A percentile compares a stretch with the other conserved stretches of the same genome.
These are phyloP conservation scores for Jackrogersella minutella DNA, from an alignment of 495 filamentous ascomycete species.

Conservation along the genomic window DNA sequence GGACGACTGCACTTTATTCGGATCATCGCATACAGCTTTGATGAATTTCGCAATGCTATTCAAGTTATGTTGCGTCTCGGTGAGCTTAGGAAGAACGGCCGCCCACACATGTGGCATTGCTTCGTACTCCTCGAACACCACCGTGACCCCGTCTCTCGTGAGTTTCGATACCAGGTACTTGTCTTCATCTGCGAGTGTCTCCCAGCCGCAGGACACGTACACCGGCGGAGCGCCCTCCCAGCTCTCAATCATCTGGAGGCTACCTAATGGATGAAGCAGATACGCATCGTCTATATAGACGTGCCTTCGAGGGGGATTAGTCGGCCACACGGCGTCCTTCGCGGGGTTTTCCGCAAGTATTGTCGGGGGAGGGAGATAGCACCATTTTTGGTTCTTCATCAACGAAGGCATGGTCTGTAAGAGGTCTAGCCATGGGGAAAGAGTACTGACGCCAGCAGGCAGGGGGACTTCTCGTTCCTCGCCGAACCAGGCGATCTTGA, in stretches of 20 bases:
- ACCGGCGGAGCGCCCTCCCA: conserved; percentile 78
- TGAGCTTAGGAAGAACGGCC: conserved; percentile 63
- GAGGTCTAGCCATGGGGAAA: conserved; percentile 81
- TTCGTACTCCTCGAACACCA: conserved; percentile 79
- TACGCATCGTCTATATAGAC: conserved; percentile 71
- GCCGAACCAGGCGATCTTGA: conserved; percentile 70
- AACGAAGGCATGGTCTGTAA: conserved; percentile 77
- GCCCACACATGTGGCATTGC: conserved; percentile 91
- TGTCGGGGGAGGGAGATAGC: conserved; percentile 71
- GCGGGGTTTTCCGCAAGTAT: conserved; percentile 50
- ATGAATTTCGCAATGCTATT: conserved; percentile 67
- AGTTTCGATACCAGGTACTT: conserved; percentile 67
- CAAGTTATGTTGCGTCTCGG: conserved; percentile 60
- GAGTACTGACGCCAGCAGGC: conserved; percentile 71
- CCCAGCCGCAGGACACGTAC: conserved; percentile 78
- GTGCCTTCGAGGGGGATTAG: conserved; percentile 70
- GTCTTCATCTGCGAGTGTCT: conserved; percentile 79
- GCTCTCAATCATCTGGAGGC: conserved; percentile 66
- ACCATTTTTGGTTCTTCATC: conserved; percentile 66
- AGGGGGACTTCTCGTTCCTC: conserved; percentile 62
- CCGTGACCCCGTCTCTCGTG: conserved; percentile 65
- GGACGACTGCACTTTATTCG: conserved; percentile 50
- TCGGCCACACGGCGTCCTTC: conserved; percentile 74
- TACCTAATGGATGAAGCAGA: conserved; percentile 77
- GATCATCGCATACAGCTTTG: conserved; percentile 51